Evolutionary conservation across 805 yeast species (phyloP), one percentile per base, ranked within the genome.

Genomic region (Candida andamanensis): DNA sequence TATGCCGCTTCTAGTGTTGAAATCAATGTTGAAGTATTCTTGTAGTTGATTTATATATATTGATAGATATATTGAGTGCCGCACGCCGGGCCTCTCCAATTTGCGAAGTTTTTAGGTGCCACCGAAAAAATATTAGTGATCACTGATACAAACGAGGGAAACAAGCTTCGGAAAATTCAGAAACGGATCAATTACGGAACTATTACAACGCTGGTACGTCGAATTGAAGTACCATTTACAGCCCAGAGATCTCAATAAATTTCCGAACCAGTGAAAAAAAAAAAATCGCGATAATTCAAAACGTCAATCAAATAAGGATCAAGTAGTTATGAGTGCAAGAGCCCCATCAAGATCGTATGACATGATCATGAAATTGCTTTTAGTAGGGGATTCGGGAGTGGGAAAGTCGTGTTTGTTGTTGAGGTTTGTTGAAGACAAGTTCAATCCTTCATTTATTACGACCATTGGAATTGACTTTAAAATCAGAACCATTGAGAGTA

Each of bases 401-500:
- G 94, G 94, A 22, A 84, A 84, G 54, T 82, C 97, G 25, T 90
- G 97, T 69, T 71, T 89, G 39, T 69, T 89, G 49, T 76, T 90
- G 43, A 78, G 97, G 54, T 90, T 90, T 63, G 95, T 90, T 39
- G 96, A 87, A 49, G 97, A 90, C 62, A 89, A 87, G 61, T 92
- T 92, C 69, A 89, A 90, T 50, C 97, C 97, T 4, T 78, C 92
- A 14, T 92, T 90, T 62, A 92, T 92, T 63, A 87, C 97, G 38
- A 92, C 98, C 29, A 92, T 92, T 51, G 98, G 98, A 34, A 92
- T 92, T 50, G 98, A 92, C 60, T 92, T 92, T 74, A 92, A 92
- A 68, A 90, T 92, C 57, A 82, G 96, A 63, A 89, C 96, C 17
- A 85, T 89, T 46, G 97, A 90, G 49, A 74, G 89, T 44, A 90